Conservation (phyloP, 2,329 filamentous ascomycete genomes). For the Dryadomyces quercus-mongolicae region DNA sequence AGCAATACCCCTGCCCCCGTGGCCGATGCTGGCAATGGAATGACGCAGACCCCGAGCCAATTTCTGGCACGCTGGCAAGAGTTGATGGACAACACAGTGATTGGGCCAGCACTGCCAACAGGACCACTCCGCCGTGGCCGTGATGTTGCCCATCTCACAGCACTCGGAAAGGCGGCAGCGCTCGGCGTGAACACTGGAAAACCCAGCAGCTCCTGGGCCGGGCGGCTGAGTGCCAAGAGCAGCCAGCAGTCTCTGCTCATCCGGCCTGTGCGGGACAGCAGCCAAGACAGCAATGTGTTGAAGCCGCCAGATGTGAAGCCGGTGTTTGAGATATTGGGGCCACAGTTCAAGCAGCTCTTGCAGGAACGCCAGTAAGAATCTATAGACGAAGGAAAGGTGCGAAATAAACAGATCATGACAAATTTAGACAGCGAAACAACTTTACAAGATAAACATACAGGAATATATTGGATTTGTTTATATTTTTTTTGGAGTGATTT, state of each 20-base stretch:
- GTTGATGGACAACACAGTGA: slow-evolving; percentile 54
- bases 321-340: background rate
- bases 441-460: too few relatives aligned
- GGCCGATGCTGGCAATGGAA: too few relatives aligned
- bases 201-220: background rate
- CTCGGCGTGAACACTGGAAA: background rate
- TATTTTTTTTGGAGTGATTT: background rate
- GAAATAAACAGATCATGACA: background rate
- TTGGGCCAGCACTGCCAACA: slow-evolving; percentile 38
- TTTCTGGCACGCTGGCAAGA: slow-evolving; percentile 63
- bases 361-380: background rate
- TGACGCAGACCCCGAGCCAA: slow-evolving; percentile 47
- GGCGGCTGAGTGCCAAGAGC: background rate
- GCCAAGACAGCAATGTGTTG: background rate
- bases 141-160: slow-evolving; percentile 28
- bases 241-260: background rate
- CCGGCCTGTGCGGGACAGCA: background rate
- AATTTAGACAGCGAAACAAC: background rate
- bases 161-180: slow-evolving; percentile 16
- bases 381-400: background rate
- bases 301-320: slow-evolving; percentile 2
- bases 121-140: slow-evolving; percentile 42
- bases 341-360: background rate
- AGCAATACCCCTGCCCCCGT: too few relatives aligned
- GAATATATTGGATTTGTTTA: too few relatives aligned